phyloP scores from a whole-genome alignment of 306 rosid species.

The Acacia confusa region DNA sequence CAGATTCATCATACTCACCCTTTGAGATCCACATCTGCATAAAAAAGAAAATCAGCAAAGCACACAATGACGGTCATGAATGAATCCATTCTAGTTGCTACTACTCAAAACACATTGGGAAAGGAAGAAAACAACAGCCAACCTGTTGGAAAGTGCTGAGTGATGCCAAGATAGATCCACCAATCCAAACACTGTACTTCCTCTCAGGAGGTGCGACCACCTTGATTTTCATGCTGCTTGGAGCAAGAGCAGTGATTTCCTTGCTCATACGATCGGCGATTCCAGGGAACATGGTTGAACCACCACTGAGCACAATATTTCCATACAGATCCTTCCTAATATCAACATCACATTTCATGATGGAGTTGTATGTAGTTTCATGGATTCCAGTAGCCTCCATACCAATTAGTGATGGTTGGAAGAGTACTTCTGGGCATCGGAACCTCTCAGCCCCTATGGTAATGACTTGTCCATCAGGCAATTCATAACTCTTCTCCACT shows the following conservation, averaged over 20 bases:
- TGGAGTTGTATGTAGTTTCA: conserved; percentile 74
- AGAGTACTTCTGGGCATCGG: conserved; percentile 80
- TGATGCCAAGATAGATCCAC: conserved; percentile 79
- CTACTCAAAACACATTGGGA: neutral
- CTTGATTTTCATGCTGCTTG: conserved; percentile 84
- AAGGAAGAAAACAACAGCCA: neutral
- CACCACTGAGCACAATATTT: conserved; percentile 75
- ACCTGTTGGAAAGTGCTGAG: conserved; percentile 84
- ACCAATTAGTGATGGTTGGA: conserved; percentile 77
- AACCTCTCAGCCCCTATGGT: conserved; percentile 77
- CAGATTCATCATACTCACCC: conserved; percentile 78
- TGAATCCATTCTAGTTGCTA: neutral
- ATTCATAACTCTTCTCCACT: conserved; percentile 70
- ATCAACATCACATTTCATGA: conserved; percentile 82
- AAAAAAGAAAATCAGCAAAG: conserved; percentile 26
- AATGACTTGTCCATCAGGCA: conserved; percentile 77
- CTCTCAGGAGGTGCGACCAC: conserved; percentile 82
- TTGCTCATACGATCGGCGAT: conserved; percentile 83
- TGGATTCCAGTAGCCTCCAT: conserved; percentile 79
- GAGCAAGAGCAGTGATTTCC: conserved; percentile 76
- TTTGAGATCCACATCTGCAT: conserved; percentile 78
- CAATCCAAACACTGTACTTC: conserved; percentile 82
- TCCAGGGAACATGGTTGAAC: conserved; percentile 76
- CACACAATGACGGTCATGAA: neutral
- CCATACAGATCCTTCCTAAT: conserved; percentile 76